Evolutionary conservation across 305 asterid species (phyloP).

Genomic region (Fraxinus ornus): DNA sequence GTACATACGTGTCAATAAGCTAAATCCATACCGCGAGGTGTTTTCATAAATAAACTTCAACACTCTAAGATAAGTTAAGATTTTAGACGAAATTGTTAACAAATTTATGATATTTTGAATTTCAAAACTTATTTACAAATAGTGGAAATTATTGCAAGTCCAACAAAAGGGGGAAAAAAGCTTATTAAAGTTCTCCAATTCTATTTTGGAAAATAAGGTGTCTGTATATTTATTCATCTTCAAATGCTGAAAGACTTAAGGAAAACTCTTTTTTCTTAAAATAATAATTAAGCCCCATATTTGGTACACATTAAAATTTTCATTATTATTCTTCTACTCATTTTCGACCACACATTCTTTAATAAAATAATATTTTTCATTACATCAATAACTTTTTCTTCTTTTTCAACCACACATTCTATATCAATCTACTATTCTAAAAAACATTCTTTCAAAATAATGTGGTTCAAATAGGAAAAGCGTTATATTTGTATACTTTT

Average conservation of each 20-base stretch:
- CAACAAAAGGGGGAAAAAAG: background rate
- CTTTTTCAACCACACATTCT: too few relatives aligned
- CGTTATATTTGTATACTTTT: background rate
- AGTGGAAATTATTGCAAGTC: background rate
- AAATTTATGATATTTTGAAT: background rate
- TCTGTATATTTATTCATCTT: background rate
- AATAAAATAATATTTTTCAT: too few relatives aligned
- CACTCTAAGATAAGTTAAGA: background rate
- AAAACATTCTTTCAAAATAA: too few relatives aligned
- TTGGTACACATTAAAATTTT: too few relatives aligned
- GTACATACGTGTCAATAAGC: background rate
- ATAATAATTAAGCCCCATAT: background rate
- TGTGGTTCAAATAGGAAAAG: background rate
- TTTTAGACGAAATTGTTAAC: background rate
- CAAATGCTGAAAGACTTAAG: background rate
- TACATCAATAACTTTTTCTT: too few relatives aligned
- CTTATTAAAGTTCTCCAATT: background rate
- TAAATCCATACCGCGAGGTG: background rate
- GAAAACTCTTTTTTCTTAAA: background rate
- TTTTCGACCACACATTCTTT: too few relatives aligned
- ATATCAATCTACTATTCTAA: too few relatives aligned
- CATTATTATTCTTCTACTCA: too few relatives aligned
- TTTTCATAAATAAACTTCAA: background rate
- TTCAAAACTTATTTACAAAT: background rate
- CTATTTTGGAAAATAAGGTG: background rate